phyloP scores from a whole-genome alignment of 805 yeast genomes.

The Teunomyces gatunensis region DNA sequence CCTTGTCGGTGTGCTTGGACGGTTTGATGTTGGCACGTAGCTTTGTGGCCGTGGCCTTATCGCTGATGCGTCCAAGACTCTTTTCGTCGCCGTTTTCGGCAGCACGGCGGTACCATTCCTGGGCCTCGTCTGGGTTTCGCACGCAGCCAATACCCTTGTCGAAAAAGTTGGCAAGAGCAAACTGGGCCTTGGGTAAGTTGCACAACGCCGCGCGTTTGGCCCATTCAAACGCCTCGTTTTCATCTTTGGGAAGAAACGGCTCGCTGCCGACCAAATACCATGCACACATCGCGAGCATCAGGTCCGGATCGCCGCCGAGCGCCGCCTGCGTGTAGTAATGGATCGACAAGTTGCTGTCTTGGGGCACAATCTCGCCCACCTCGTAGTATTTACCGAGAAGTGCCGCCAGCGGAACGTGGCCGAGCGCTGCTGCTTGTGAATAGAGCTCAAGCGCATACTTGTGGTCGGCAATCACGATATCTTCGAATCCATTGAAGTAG shows the following conservation, averaged over 20 bases:
- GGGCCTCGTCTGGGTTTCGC: slow-evolving; percentile 53
- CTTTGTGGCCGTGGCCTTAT: slow-evolving; percentile 29
- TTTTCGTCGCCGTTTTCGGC: slow-evolving; percentile 53
- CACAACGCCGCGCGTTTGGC: slow-evolving; percentile 80
- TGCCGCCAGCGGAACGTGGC: slow-evolving; percentile 78
- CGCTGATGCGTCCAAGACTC: slow-evolving; percentile 30
- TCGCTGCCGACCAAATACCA: slow-evolving; percentile 94
- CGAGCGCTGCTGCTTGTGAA: slow-evolving; percentile 84
- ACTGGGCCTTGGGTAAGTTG: slow-evolving; percentile 79
- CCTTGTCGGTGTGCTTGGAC: slow-evolving; percentile 8
- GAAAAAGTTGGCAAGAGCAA: slow-evolving; percentile 76
- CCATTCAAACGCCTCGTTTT: slow-evolving; percentile 91
- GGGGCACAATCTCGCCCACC: slow-evolving; percentile 70
- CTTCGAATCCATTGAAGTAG: slow-evolving; percentile 79
- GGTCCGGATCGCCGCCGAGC: slow-evolving; percentile 76
- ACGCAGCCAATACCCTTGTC: slow-evolving; percentile 88
- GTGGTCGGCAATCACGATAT: slow-evolving; percentile 79
- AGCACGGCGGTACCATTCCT: slow-evolving; percentile 74
- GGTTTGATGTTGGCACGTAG: slow-evolving; percentile 25
- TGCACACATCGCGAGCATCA: slow-evolving; percentile 93
- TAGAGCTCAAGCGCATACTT: slow-evolving; percentile 83
- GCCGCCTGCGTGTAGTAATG: slow-evolving; percentile 95
- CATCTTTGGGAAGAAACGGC: slow-evolving; percentile 75
- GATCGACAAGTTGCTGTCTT: slow-evolving; percentile 78
- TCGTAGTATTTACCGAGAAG: slow-evolving; percentile 83